These are phyloP conservation scores for Biancaea sappan DNA, from an alignment of 306 rosid species.

Conservation along the genomic window DNA sequence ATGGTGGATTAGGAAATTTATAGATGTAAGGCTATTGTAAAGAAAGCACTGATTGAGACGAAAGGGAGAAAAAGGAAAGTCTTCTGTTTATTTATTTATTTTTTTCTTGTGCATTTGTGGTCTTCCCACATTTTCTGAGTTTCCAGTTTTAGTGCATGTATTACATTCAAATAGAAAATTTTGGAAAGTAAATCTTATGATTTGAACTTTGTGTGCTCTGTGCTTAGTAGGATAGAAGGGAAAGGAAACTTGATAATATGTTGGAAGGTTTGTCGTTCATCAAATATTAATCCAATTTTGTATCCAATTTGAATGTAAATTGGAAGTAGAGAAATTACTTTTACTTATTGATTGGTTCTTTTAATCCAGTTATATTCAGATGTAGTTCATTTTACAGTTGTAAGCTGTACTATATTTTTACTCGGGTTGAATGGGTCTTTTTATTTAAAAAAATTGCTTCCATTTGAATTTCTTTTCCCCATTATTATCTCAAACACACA, in stretches of 20 bases:
- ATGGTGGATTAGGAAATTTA: constrained; percentile 6
- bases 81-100: background rate
- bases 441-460: constrained; percentile 3
- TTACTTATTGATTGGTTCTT: background rate
- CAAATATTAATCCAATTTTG: background rate
- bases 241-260: background rate
- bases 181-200: background rate
- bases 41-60: background rate
- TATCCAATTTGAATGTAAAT: background rate
- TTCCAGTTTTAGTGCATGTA: constrained; percentile 18
- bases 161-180: background rate
- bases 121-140: background rate
- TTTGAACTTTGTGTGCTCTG: background rate
- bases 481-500: background rate
- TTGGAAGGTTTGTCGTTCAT: background rate
- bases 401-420: background rate
- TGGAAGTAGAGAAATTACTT: background rate
- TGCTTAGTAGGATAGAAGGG: background rate
- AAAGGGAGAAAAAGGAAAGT: background rate
- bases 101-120: background rate
- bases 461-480: constrained; percentile 20
- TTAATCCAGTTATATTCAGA: background rate
- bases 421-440: background rate
- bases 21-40: background rate
- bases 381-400: background rate